Percentiles rank a stretch among this genome's conserved stretches.
phyloP scores from a whole-genome alignment of 2,329 filamentous ascomycete genomes.

The Aspergillus ustus region DNA sequence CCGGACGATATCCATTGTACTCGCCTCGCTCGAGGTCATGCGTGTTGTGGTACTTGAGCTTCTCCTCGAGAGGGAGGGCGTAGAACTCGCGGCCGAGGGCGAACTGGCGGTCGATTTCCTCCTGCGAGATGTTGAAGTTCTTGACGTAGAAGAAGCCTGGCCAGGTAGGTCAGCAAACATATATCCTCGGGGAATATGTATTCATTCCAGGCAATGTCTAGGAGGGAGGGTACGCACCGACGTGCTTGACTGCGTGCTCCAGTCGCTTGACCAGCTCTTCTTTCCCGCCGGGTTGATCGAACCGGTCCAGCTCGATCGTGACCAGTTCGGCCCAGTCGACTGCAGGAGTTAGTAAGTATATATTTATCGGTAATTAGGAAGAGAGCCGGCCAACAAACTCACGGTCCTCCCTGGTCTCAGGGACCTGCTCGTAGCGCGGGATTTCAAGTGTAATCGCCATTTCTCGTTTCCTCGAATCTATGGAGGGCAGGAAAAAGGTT shows the following conservation, averaged over 20 bases:
- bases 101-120: constrained; percentile 65
- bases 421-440: constrained; percentile 48
- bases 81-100: constrained; percentile 65
- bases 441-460: constrained; percentile 1
- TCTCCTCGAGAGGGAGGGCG: constrained; percentile 60
- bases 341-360: constrained; percentile 11
- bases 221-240: constrained; percentile 31
- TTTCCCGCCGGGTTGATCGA: constrained; percentile 60
- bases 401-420: constrained; percentile 52
- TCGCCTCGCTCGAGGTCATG: constrained; percentile 56
- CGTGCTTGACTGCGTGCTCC: constrained; percentile 57
- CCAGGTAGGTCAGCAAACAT: background rate
- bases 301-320: constrained; percentile 61
- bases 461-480: no score
- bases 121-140: constrained; percentile 65
- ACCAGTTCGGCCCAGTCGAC: constrained; percentile 60
- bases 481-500: no score
- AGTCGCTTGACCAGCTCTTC: constrained; percentile 59
- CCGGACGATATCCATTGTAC: constrained; percentile 62
- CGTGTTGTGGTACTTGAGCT: constrained; percentile 57
- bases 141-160: constrained; percentile 66
- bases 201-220: no score
- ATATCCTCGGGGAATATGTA: no score
- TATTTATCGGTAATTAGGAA: no score
- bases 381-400: constrained; percentile 7